These are phyloP conservation scores for Excoecaria agallocha DNA, from an alignment of 345 rosid genomes.

Conservation along the genomic window DNA sequence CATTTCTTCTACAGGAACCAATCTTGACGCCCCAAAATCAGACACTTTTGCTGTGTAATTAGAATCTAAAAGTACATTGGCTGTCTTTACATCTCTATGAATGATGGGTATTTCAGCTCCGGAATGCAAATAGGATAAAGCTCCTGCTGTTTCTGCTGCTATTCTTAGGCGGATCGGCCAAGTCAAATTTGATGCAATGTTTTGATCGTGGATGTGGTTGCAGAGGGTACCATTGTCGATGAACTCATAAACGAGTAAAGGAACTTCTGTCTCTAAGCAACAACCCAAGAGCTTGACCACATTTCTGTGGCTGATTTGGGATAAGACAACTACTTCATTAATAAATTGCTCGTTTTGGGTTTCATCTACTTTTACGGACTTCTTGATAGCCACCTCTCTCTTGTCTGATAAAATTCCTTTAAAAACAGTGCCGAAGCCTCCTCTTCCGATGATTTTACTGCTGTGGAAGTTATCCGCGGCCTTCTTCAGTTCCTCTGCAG, in stretches of 20 bases:
- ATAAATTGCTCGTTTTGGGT: constrained; percentile 12
- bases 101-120: constrained; percentile 40
- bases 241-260: constrained; percentile 22
- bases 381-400: constrained; percentile 13
- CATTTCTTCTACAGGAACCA: constrained; percentile 37
- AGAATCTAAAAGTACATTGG: constrained; percentile 43
- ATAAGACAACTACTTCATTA: constrained; percentile 20
- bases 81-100: constrained; percentile 46
- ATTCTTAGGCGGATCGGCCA: constrained; percentile 38
- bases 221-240: constrained; percentile 19
- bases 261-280: constrained; percentile 16
- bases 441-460: constrained; percentile 11
- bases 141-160: constrained; percentile 37
- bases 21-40: constrained; percentile 49
- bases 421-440: constrained; percentile 20
- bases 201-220: not conserved
- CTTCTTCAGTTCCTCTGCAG: constrained; percentile 12
- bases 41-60: constrained; percentile 43
- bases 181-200: too few relatives aligned
- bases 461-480: constrained; percentile 8
- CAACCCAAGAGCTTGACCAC: constrained; percentile 16
- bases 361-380: constrained; percentile 5
- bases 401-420: constrained; percentile 13
- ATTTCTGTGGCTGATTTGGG: constrained; percentile 20
- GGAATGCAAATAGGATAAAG: constrained; percentile 44